These are phyloP conservation scores for Tetragonia tetragonoides DNA, from an alignment of 148 eudicot genomes.

Conservation along the genomic window DNA sequence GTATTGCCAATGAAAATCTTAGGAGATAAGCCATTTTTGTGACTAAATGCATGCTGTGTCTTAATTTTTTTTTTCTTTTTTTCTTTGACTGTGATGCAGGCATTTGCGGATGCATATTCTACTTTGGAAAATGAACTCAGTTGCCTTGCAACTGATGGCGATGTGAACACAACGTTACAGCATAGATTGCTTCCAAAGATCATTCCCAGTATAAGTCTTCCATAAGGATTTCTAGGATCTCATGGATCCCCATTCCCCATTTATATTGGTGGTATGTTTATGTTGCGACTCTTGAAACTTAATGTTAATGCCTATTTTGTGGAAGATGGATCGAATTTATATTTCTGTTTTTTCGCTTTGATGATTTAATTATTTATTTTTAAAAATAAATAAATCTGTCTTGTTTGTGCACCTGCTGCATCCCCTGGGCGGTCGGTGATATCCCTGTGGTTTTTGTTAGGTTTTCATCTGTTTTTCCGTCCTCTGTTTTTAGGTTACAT, in stretches of 20 bases:
- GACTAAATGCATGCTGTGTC: neutral
- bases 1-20: neutral
- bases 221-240: constrained; percentile 29
- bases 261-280: constrained; percentile 15
- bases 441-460: neutral
- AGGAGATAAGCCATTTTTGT: neutral
- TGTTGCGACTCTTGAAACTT: neutral
- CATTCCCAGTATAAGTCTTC: constrained; percentile 70
- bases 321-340: neutral
- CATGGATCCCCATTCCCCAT: neutral
- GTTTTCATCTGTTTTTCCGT: too few relatives aligned
- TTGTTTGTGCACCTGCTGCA: neutral
- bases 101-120: constrained; percentile 97
- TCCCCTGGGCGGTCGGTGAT: neutral
- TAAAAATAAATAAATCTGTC: too few relatives aligned
- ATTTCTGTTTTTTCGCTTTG: neutral
- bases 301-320: neutral
- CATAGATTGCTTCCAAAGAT: constrained; percentile 69
- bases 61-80: neutral
- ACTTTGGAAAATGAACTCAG: constrained; percentile 57
- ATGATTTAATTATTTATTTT: neutral
- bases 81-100: constrained; percentile 42
- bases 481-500: neutral
- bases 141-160: constrained; percentile 42
- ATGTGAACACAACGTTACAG: constrained; percentile 34